phyloP scores from a whole-genome alignment of 306 rosid species.

The Casuarina glauca region DNA sequence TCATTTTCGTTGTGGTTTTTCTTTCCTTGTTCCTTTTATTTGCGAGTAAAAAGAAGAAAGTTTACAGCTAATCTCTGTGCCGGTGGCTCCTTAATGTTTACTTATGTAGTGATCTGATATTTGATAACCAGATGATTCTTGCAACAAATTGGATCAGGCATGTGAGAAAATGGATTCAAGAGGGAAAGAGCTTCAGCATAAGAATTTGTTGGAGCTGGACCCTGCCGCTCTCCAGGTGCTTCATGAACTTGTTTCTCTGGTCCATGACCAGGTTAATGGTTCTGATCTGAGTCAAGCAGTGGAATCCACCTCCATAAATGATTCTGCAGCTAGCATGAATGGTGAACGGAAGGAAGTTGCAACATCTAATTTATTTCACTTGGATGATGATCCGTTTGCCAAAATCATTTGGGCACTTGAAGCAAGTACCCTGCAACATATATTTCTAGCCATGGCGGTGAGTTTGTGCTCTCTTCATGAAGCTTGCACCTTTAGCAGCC shows the following conservation, averaged over 20 bases:
- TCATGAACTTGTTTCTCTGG: conserved; percentile 78
- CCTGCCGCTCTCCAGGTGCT: conserved; percentile 67
- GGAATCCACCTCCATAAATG: conserved; percentile 48
- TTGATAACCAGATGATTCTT: conserved; percentile 41
- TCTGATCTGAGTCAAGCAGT: conserved; percentile 38
- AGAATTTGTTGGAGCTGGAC: conserved; percentile 49
- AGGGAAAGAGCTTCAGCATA: conserved; percentile 44
- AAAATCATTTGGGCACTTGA: conserved; percentile 58
- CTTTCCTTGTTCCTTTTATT: neutral
- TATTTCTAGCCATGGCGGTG: conserved; percentile 84
- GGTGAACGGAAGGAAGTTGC: conserved; percentile 39
- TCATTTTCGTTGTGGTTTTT: neutral
- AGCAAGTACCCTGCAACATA: conserved; percentile 58
- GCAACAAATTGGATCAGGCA: conserved; percentile 35
- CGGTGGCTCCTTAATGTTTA: conserved; percentile 12
- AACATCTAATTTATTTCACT: conserved; percentile 27
- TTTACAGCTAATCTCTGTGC: conserved; percentile 19
- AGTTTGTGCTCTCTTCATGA: conserved; percentile 37
- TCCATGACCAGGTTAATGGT: conserved; percentile 56
- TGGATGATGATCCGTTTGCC: conserved; percentile 75
- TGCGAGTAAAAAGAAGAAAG: conserved; percentile 4
- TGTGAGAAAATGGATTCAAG: conserved; percentile 44
- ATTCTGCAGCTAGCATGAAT: conserved; percentile 36
- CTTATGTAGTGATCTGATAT: conserved; percentile 37
- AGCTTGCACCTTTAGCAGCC: conserved; percentile 20